Base-by-base conservation (phyloP, 192 early-diverging fungal genomes). In the Backusella macrospora region DNA sequence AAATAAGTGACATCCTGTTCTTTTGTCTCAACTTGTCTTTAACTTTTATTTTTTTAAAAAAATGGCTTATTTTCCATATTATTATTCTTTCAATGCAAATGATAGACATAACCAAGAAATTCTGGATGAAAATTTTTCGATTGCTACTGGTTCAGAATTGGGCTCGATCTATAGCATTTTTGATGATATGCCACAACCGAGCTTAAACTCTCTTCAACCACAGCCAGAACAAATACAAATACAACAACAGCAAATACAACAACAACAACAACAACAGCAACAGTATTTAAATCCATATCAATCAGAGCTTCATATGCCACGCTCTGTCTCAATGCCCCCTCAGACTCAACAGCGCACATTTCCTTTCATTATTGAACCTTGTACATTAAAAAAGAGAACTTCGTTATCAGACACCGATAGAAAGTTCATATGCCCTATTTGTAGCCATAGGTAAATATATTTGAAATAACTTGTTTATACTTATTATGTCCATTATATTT, bases 381-480 rank as follows among this genome's bases (percentile, higher is more conserved):
- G 38, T 40, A 66, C 40, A 2, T 43, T 18, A 21, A 66, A 66
- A 16, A 66, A 39, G 18, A 40, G 37, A 66, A 66, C 38, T n/a
- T 21, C 65, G 10, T 6, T 43, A 4, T 39, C 67, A 4, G 42
- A 42, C 23, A 38, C 43, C 18, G 71, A 72, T 29, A 72, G 63
- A 42, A 62, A 62, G 44, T 42, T 45, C 8, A 45, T 64, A 3
- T 72, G 71, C 37, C 55, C 62, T 45, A 29, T 72, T 43, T 72
- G 71, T 42, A 45, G 23, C 39, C 71, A 72, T 39, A 72, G 71
- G 71, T 72, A 72, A 72, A 13, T 39, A 23, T 1, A 15, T 49
- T 49, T 23, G 21, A 59, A 10, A 26, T 10, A 59, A 26, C 10
- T 1, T 26, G 12, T 7, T 12, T 10, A 12, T 59, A 23, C 23